A percentile compares a stretch with the other conserved stretches of the same genome.
Evolutionary conservation across 352 stramenopile genomes (phyloP).

Genomic region (Phytophthora foliorum): DNA sequence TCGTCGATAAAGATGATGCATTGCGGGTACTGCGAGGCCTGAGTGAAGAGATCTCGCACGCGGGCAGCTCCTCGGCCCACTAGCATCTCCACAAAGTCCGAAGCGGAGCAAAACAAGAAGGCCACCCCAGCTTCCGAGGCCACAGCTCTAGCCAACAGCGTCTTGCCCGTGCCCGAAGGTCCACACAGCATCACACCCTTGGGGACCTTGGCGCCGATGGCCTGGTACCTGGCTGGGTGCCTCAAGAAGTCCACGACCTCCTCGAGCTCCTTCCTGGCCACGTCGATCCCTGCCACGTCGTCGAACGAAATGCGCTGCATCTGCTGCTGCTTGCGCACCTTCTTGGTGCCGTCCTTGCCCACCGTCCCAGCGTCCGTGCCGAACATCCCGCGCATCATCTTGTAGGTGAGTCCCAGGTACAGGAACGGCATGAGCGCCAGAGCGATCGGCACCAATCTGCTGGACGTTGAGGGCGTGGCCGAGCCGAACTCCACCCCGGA

Average conservation of each 20-base stretch:
- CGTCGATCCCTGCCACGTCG: constrained; percentile 95
- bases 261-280: constrained; percentile 94
- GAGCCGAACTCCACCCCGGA: constrained; percentile 81
- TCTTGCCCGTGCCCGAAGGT: constrained; percentile 96
- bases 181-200: constrained; percentile 95
- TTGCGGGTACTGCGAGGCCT: constrained; percentile 94
- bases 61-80: constrained; percentile 94
- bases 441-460: constrained; percentile 60
- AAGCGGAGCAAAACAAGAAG: constrained; percentile 96
- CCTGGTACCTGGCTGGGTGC: constrained; percentile 91
- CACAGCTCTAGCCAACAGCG: constrained; percentile 93
- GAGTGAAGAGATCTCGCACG: constrained; percentile 95
- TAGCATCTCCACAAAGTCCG: constrained; percentile 98
- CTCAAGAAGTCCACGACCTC: constrained; percentile 97
- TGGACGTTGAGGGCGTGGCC: constrained; percentile 53
- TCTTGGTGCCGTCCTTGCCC: constrained; percentile 76
- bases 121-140: constrained; percentile 94
- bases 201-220: constrained; percentile 94
- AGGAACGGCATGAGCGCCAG: constrained; percentile 83
- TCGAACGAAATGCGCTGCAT: constrained; percentile 85
- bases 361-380: constrained; percentile 56
- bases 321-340: constrained; percentile 47
- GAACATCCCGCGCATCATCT: constrained; percentile 82
- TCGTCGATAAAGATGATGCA: constrained; percentile 99
- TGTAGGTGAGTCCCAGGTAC: constrained; percentile 88